These are phyloP conservation scores for Nakazawaea wyomingensis DNA, from an alignment of 805 yeast species.

Conservation along the genomic window DNA sequence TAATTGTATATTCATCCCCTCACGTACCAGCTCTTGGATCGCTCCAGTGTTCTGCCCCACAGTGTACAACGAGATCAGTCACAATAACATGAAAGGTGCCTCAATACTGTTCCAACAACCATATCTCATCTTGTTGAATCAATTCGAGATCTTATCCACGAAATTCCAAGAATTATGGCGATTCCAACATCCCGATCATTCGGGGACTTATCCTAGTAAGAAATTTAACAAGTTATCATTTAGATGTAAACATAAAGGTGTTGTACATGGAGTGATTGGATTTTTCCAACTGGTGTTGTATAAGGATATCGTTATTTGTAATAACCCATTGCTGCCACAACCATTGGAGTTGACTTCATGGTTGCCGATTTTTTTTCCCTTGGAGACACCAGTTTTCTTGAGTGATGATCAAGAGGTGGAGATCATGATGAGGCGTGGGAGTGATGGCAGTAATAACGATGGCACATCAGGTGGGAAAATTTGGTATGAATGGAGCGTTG, in stretches of 20 bases:
- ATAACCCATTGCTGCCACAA: slow-evolving; percentile 31
- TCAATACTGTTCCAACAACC: slow-evolving; percentile 18
- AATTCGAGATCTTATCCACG: slow-evolving; percentile 37
- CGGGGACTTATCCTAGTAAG: slow-evolving; percentile 1
- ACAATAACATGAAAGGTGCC: neutral
- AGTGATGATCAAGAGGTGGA: slow-evolving; percentile 53
- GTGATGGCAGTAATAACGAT: too few species aligned
- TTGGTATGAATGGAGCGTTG: slow-evolving; percentile 69
- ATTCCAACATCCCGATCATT: slow-evolving; percentile 45
- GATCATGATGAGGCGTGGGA: slow-evolving; percentile 44
- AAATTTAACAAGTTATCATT: slow-evolving; percentile 24
- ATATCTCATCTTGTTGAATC: slow-evolving; percentile 26
- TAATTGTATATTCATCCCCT: slow-evolving; percentile 58
- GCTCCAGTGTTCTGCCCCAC: slow-evolving; percentile 67
- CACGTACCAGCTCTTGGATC: slow-evolving; percentile 49
- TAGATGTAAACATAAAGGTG: slow-evolving; percentile 42
- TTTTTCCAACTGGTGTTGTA: slow-evolving; percentile 69
- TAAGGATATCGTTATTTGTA: slow-evolving; percentile 50
- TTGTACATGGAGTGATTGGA: slow-evolving; percentile 72
- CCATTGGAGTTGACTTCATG: slow-evolving; percentile 52
- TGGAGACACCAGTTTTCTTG: slow-evolving; percentile 46
- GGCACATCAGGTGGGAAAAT: slow-evolving; percentile 24
- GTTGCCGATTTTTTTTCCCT: slow-evolving; percentile 66
- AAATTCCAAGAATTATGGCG: slow-evolving; percentile 53
- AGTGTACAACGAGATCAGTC: too few species aligned